A percentile compares a stretch with the other conserved stretches of the same genome.
phyloP scores from a whole-genome alignment of 208 protist genomes.

The Leishmania gerbilli region DNA sequence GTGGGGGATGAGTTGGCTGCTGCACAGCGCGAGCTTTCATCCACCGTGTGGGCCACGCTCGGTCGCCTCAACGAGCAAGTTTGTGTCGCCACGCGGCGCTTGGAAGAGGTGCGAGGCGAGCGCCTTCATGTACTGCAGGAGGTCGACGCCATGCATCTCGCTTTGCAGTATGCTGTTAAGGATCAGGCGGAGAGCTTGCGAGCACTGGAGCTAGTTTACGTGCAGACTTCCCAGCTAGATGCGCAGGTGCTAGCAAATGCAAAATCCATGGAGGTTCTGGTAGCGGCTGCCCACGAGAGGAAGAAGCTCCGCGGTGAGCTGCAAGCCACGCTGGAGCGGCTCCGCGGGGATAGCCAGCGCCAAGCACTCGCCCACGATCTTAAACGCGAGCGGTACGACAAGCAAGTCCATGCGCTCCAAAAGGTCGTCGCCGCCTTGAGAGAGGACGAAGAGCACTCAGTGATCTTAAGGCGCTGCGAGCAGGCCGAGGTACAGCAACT shows the following conservation, averaged over 20 bases:
- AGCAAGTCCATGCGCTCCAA: slow-evolving; percentile 15
- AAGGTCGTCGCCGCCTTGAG: slow-evolving; percentile 9
- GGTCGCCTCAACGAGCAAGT: slow-evolving; percentile 32
- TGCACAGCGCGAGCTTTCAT: slow-evolving; percentile 35
- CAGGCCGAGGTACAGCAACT: slow-evolving; percentile 28
- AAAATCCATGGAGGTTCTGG: slow-evolving; percentile 34
- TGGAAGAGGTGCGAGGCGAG: slow-evolving; percentile 38
- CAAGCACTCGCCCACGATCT: slow-evolving; percentile 20
- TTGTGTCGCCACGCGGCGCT: slow-evolving; percentile 9
- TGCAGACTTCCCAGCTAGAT: slow-evolving; percentile 37
- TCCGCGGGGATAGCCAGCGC: slow-evolving; percentile 17
- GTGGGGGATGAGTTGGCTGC: slow-evolving; percentile 48
- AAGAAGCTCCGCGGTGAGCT: slow-evolving; percentile 22
- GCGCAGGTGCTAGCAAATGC: slow-evolving; percentile 41
- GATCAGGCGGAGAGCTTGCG: slow-evolving; percentile 51
- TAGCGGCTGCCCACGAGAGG: slow-evolving; percentile 14
- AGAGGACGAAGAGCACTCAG: slow-evolving; percentile 3
- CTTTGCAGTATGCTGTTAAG: slow-evolving; percentile 35
- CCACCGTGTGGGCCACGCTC: slow-evolving; percentile 41
- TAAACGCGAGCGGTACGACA: slow-evolving; percentile 27
- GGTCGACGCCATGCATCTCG: slow-evolving; percentile 33
- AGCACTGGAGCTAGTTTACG: slow-evolving; percentile 44
- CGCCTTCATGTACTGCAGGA: slow-evolving; percentile 37
- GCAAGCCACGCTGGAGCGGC: slow-evolving; percentile 10
- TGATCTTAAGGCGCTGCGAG: background rate